These are phyloP conservation scores for Hirschioporus abietinus DNA, from an alignment of 768 basidiomycete species.

Conservation along the genomic window DNA sequence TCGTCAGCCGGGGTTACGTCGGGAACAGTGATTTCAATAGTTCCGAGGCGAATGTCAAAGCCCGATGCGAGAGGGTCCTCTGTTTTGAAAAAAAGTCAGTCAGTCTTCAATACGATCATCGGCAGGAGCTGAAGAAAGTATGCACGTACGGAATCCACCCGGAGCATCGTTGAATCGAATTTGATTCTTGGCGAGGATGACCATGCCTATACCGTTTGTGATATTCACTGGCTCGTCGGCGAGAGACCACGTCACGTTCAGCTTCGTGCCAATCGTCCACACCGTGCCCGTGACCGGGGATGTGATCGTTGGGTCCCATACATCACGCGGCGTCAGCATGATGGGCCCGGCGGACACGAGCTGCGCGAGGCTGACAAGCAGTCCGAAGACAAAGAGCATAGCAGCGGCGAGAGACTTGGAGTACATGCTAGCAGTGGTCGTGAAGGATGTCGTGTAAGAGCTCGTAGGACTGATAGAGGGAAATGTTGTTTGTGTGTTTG, in stretches of 20 bases:
- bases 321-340: constrained; percentile 14
- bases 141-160: constrained; percentile 27
- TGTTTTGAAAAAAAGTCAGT: constrained; percentile 5
- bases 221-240: constrained; percentile 33
- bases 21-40: constrained; percentile 36
- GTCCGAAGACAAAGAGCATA: not conserved
- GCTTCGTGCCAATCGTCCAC: constrained; percentile 33
- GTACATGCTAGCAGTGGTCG: not conserved
- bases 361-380: not conserved
- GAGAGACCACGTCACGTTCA: constrained; percentile 40
- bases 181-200: constrained; percentile 31
- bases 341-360: not conserved
- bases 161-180: not conserved
- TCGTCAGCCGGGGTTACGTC: constrained; percentile 27
- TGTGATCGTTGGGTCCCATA: constrained; percentile 35
- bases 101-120: not conserved
- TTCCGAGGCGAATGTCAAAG: constrained; percentile 32
- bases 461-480: too few relatives aligned
- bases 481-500: too few relatives aligned
- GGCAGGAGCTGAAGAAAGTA: constrained; percentile 7
- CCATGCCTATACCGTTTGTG: constrained; percentile 34
- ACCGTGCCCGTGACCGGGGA: constrained; percentile 25
- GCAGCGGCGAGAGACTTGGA: not conserved
- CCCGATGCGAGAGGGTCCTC: constrained; percentile 31
- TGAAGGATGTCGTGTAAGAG: too few relatives aligned